Evolutionary conservation across 2,329 filamentous ascomycete species (phyloP).

Genomic region (Aspergillus sp.): DNA sequence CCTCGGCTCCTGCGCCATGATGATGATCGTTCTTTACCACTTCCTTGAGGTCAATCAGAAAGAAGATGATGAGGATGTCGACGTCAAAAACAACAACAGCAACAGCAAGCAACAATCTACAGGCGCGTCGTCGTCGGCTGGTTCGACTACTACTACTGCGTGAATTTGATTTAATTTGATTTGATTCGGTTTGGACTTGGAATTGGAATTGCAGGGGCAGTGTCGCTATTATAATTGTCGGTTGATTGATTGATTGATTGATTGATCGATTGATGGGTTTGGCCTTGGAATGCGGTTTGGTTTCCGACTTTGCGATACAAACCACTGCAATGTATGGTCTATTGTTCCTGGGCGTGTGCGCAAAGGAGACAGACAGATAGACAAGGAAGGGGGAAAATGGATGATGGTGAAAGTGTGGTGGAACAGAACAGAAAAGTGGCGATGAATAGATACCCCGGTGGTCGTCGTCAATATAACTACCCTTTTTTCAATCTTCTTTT

Average conservation of each 20-base stretch:
- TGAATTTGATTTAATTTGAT: no score
- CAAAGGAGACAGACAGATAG: neutral
- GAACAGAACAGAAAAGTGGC: neutral
- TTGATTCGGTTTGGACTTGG: no score
- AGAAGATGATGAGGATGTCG: slow-evolving; percentile 43
- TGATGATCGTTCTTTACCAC: slow-evolving; percentile 92
- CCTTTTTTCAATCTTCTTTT: neutral
- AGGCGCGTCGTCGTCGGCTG: neutral
- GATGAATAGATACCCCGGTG: neutral
- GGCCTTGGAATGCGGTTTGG: neutral
- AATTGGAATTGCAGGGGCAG: no score
- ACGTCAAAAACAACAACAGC: slow-evolving; percentile 17
- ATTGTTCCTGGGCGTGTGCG: neutral
- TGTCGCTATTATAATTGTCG: neutral
- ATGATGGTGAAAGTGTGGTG: neutral
- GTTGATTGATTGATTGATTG: neutral
- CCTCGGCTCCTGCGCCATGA: slow-evolving; percentile 84
- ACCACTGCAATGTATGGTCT: neutral
- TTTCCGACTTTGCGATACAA: neutral
- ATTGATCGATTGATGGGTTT: neutral
- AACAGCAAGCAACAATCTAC: neutral
- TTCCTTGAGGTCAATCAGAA: slow-evolving; percentile 93
- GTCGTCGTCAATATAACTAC: neutral
- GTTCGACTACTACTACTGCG: neutral
- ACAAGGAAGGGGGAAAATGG: neutral